Percentiles rank a stretch among this genome's conserved stretches.
Evolutionary conservation across 495 filamentous ascomycete species (phyloP).

Genomic region (Penicillium pulvis): DNA sequence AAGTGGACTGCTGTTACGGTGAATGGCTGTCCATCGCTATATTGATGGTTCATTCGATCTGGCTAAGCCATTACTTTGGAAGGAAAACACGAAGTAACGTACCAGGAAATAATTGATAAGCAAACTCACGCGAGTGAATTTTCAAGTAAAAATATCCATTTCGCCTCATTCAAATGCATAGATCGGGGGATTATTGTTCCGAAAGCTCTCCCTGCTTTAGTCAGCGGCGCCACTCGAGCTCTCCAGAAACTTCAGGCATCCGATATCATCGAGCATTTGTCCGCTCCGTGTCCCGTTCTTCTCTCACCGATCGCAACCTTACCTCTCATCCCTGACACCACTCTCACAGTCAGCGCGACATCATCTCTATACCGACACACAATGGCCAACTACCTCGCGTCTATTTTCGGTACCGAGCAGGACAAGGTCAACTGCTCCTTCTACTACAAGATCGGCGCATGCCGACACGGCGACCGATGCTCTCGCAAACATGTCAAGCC

Average conservation of each 20-base stretch:
- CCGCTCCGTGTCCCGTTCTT: constrained; percentile 3
- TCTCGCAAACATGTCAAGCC: constrained; percentile 98
- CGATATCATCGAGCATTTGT: constrained; percentile 22
- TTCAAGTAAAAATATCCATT: neutral
- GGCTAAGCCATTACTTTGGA: neutral
- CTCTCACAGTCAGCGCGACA: neutral
- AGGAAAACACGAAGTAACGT: neutral
- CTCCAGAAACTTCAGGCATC: constrained; percentile 48
- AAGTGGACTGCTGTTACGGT: constrained; percentile 31
- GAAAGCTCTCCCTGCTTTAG: constrained; percentile 28
- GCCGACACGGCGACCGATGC: constrained; percentile 97
- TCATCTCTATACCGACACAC: constrained; percentile 16
- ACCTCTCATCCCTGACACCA: neutral
- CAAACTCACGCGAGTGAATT: neutral
- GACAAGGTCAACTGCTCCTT: constrained; percentile 90
- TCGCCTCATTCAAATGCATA: neutral
- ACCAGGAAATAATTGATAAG: neutral
- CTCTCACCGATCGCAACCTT: constrained; percentile 1
- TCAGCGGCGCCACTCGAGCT: constrained; percentile 39
- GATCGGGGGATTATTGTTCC: constrained; percentile 22
- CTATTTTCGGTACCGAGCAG: constrained; percentile 99
- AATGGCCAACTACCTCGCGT: constrained; percentile 97
- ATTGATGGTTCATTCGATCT: neutral
- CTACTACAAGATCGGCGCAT: constrained; percentile 98
- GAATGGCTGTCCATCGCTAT: neutral